Percentiles rank a stretch among this genome's conserved stretches.
These are phyloP conservation scores for Colletotrichum higginsianum DNA, from an alignment of 2,329 filamentous ascomycete species.

Conservation along the genomic window DNA sequence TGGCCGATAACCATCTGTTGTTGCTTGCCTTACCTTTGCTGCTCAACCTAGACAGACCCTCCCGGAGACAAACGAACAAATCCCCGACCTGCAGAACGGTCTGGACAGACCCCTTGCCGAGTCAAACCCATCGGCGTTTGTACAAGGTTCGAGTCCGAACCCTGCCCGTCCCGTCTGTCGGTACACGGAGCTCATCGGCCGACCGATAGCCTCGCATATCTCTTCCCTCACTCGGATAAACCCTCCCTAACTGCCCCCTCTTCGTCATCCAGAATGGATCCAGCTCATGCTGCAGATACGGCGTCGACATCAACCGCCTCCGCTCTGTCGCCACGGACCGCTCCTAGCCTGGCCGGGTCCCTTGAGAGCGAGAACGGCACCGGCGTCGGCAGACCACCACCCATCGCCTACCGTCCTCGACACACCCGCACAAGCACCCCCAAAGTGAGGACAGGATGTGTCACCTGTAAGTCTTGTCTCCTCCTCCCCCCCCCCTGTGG, in stretches of 20 bases:
- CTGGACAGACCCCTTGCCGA: conserved; percentile 19
- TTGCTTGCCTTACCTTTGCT: neutral
- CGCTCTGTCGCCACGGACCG: conserved; percentile 9
- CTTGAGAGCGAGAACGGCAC: conserved; percentile 19
- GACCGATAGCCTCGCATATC: conserved; percentile 22
- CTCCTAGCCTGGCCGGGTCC: conserved; percentile 21
- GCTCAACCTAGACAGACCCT: neutral
- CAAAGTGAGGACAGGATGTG: conserved; percentile 43
- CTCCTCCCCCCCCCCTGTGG: neutral
- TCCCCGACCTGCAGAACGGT: conserved; percentile 3
- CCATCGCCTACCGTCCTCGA: conserved; percentile 29
- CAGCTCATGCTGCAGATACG: conserved; percentile 31
- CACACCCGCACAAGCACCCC: conserved; percentile 42
- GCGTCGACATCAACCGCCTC: conserved; percentile 20
- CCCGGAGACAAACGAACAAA: conserved; percentile 5
- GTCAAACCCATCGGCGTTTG: conserved; percentile 19
- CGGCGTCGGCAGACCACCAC: neutral
- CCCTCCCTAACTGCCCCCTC: neutral
- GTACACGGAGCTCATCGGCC: conserved; percentile 17
- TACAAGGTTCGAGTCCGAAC: conserved; percentile 15
- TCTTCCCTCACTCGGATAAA: conserved; percentile 23
- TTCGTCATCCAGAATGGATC: conserved; percentile 28
- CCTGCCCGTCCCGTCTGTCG: neutral
- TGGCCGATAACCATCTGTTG: neutral
- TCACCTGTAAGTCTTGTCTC: conserved; percentile 38